Percentiles rank a stretch among this genome's conserved stretches.
phyloP scores from a whole-genome alignment of 306 rosid genomes.

The Corylus heterophylla region DNA sequence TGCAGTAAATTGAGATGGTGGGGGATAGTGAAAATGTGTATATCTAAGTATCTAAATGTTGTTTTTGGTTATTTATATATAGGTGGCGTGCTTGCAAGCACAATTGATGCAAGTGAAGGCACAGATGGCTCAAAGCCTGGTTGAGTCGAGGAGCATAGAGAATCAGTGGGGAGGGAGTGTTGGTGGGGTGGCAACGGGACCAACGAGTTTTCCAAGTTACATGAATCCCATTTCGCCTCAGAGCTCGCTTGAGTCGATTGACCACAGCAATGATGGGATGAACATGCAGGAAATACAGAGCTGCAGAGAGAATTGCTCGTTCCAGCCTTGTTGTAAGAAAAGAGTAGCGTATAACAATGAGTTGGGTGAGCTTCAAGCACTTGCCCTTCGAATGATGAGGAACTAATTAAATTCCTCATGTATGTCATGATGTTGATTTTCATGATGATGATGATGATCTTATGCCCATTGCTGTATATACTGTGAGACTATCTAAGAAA shows the following conservation, averaged over 20 bases:
- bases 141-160: conserved; percentile 47
- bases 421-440: conserved; percentile 14
- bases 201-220: conserved; percentile 37
- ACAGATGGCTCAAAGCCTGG: conserved; percentile 65
- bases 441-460: conserved; percentile 10
- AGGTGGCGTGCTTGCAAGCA: conserved; percentile 94
- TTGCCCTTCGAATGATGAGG: conserved; percentile 96
- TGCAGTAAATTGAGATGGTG: no score
- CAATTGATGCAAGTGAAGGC: conserved; percentile 83
- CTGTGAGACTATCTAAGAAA: conserved; percentile 24
- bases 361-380: conserved; percentile 85
- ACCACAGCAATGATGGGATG: conserved; percentile 52
- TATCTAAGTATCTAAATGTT: no score
- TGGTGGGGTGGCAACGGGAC: conserved; percentile 37
- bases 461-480: conserved; percentile 37
- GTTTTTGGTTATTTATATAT: not conserved
- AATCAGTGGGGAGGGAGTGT: conserved; percentile 49
- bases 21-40: no score
- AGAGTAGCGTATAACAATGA: conserved; percentile 43
- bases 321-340: conserved; percentile 45
- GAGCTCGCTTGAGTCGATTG: conserved; percentile 75
- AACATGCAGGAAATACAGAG: conserved; percentile 57
- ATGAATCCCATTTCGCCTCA: conserved; percentile 80
- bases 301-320: conserved; percentile 40
- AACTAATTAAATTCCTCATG: conserved; percentile 34